phyloP scores from a whole-genome alignment of 2,329 filamentous ascomycete species.

The Leptographium galeiforme region DNA sequence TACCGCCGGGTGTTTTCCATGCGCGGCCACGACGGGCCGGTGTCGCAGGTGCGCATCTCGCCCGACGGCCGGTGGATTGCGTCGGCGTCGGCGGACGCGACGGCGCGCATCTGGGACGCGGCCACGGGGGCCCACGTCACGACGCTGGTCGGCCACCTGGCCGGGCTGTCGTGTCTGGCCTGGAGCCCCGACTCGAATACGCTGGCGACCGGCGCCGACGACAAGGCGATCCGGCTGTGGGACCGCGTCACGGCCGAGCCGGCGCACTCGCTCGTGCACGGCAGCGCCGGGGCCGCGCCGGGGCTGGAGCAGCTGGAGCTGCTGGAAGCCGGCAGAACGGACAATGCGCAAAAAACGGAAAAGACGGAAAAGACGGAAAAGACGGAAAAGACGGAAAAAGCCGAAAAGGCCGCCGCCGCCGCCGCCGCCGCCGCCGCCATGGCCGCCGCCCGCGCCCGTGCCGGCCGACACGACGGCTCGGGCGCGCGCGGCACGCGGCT shows the following conservation, averaged over 20 bases:
- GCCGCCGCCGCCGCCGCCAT: not conserved
- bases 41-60: slow-evolving; percentile 81
- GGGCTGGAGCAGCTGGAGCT: not conserved
- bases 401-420: not conserved
- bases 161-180: slow-evolving; percentile 82
- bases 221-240: slow-evolving; percentile 93
- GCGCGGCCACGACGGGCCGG: slow-evolving; percentile 62
- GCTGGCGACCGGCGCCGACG: slow-evolving; percentile 83
- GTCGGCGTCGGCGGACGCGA: slow-evolving; percentile 77
- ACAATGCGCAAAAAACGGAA: no score
- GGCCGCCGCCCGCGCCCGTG: slow-evolving; percentile 1
- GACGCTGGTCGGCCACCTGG: slow-evolving; percentile 84
- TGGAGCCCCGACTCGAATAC: slow-evolving; percentile 86
- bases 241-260: slow-evolving; percentile 49
- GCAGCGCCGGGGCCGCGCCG: slow-evolving; percentile 5
- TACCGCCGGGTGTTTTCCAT: slow-evolving; percentile 61
- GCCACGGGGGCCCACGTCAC: slow-evolving; percentile 66
- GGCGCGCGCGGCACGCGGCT: slow-evolving; percentile 26
- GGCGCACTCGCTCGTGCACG: slow-evolving; percentile 17
- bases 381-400: not conserved
- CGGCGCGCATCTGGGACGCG: slow-evolving; percentile 83
- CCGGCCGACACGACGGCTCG: slow-evolving; percentile 4
- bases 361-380: slow-evolving; percentile 2
- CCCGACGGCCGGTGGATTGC: slow-evolving; percentile 85
- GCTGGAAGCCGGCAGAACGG: slow-evolving; percentile 3